phyloP scores from a whole-genome alignment of 2,329 filamentous ascomycete species.

The Stachybotrys chartarum region DNA sequence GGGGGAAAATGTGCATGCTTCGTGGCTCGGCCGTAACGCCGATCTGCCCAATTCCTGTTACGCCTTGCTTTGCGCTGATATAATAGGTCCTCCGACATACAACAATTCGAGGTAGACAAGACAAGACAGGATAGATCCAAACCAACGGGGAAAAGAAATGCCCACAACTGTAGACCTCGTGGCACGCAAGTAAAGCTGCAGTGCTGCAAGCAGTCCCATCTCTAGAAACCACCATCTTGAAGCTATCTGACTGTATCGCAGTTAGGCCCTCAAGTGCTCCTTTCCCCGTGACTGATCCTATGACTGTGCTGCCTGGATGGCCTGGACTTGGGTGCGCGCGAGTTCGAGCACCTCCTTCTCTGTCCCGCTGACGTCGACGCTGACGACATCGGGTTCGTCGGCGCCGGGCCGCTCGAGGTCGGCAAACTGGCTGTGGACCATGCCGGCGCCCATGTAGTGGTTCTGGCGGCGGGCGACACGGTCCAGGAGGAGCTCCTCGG shows the following conservation, averaged over 20 bases:
- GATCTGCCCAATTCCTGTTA: not conserved
- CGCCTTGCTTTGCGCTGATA: not conserved
- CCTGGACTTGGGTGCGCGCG: slow-evolving; percentile 49
- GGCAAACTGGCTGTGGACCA: slow-evolving; percentile 90
- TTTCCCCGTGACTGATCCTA: not conserved
- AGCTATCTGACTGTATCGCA: not conserved
- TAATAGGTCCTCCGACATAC: not conserved
- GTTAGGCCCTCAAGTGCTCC: not conserved
- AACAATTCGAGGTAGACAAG: not conserved
- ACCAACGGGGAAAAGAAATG: not conserved
- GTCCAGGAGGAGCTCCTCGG: slow-evolving; percentile 66
- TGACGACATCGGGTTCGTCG: slow-evolving; percentile 66
- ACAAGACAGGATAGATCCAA: not conserved
- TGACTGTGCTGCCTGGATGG: slow-evolving; percentile 33
- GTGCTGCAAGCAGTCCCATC: too few relatives aligned
- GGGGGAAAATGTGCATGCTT: not conserved
- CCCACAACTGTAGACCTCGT: too few relatives aligned
- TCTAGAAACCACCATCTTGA: too few relatives aligned
- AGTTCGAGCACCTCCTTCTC: slow-evolving; percentile 53
- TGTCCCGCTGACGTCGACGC: slow-evolving; percentile 58
- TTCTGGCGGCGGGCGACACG: slow-evolving; percentile 68
- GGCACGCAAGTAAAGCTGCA: too few relatives aligned
- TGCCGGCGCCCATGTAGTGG: slow-evolving; percentile 93
- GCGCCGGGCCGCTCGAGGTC: slow-evolving; percentile 73
- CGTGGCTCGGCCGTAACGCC: not conserved